Evolutionary conservation across 179 eudicot genomes (phyloP).

Genomic region (Vitellaria paradoxa): DNA sequence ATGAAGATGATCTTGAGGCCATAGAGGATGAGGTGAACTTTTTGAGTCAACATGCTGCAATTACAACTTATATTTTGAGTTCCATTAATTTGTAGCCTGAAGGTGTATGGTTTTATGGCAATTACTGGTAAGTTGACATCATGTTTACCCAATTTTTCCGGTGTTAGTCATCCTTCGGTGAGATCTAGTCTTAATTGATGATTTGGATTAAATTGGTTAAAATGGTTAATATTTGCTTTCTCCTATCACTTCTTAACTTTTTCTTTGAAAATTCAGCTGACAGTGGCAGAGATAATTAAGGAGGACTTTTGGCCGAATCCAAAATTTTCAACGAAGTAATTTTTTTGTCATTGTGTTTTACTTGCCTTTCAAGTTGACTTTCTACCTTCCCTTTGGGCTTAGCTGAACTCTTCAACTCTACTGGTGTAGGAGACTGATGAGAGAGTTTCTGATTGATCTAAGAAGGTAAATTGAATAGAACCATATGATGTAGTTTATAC

Average conservation of each 20-base stretch:
- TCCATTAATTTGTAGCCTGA: not conserved
- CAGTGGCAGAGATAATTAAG: slow-evolving; percentile 81
- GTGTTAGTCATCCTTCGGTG: not conserved
- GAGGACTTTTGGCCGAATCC: slow-evolving; percentile 90
- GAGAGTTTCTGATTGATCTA: slow-evolving; percentile 54
- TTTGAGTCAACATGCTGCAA: no score
- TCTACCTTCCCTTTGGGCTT: not conserved
- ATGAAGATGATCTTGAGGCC: slow-evolving; percentile 45
- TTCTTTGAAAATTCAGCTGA: slow-evolving; percentile 34
- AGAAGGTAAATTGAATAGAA: slow-evolving; percentile 42
- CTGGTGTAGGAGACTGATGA: slow-evolving; percentile 57
- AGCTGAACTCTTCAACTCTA: slow-evolving; percentile 2
- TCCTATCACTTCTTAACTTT: not conserved
- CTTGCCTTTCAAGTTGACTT: not conserved
- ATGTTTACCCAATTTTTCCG: no score
- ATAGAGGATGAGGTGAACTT: slow-evolving; percentile 54
- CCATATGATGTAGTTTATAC: not conserved
- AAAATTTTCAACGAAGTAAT: slow-evolving; percentile 60
- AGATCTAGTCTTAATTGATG: not conserved
- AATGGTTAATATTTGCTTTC: not conserved
- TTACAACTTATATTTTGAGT: no score
- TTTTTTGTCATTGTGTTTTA: not conserved
- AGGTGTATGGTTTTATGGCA: no score
- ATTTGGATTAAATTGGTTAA: not conserved
- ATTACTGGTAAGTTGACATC: no score